Evolutionary conservation across 441 rosid genomes (phyloP).

Genomic region (Gossypium lobatum): DNA sequence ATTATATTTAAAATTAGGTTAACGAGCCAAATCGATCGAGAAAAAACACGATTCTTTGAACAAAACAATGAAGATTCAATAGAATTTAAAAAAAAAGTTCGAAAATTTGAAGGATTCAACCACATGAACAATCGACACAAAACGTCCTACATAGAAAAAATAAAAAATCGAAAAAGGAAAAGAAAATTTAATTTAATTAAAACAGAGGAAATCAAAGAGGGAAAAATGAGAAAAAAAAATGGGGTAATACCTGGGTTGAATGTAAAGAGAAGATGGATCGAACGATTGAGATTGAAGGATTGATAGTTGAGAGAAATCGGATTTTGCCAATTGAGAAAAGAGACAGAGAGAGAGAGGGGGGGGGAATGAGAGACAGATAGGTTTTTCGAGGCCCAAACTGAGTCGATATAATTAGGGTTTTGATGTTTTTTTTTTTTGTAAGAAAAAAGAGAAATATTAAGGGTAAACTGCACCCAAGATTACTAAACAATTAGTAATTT

Average conservation of each 20-base stretch:
- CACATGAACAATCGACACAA: background rate
- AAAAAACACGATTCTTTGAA: background rate
- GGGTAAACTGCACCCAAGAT: too few species aligned
- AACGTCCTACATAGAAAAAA: background rate
- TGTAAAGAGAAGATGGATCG: slow-evolving; percentile 16
- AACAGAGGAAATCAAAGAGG: background rate
- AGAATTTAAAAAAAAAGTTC: background rate
- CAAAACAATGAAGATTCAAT: slow-evolving; percentile 6
- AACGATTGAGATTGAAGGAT: slow-evolving; percentile 15
- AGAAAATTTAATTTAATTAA: too few species aligned
- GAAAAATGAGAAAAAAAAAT: background rate
- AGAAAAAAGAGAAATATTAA: background rate
- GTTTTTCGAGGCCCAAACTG: slow-evolving; percentile 41
- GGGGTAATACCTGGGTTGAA: slow-evolving; percentile 10
- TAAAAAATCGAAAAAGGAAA: background rate
- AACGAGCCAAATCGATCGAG: background rate
- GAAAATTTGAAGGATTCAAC: background rate
- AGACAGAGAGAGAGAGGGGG: background rate
- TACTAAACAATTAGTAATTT: too few species aligned
- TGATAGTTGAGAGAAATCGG: background rate
- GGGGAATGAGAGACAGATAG: slow-evolving; percentile 11
- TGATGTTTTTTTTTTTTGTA: slow-evolving; percentile 17
- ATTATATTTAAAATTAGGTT: background rate
- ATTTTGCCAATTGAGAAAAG: background rate
- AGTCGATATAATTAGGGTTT: slow-evolving; percentile 36